Evolutionary conservation across 2,329 filamentous ascomycete species (phyloP).

Genomic region (Laburnicola sp.): DNA sequence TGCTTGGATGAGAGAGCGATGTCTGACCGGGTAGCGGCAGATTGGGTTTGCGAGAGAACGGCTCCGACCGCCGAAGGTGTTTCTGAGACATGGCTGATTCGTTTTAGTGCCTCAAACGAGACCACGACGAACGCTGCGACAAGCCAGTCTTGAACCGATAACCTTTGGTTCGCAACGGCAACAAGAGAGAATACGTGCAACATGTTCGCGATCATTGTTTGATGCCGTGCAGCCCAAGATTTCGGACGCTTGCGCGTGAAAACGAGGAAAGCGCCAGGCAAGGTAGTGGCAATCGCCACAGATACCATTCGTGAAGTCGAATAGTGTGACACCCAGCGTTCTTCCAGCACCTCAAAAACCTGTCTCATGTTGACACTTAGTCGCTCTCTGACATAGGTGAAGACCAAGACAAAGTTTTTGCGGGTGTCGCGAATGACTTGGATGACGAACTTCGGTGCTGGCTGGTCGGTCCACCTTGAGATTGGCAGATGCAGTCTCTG

Average conservation of each 20-base stretch:
- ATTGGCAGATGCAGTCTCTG: slow-evolving; percentile 13
- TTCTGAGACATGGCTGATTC: slow-evolving; percentile 22
- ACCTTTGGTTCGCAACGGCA: slow-evolving; percentile 25
- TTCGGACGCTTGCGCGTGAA: slow-evolving; percentile 17
- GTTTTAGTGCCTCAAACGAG: slow-evolving; percentile 37
- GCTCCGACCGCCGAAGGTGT: slow-evolving; percentile 31
- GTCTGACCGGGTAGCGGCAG: slow-evolving; percentile 22
- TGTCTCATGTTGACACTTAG: slow-evolving; percentile 14
- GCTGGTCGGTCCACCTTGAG: slow-evolving; percentile 20
- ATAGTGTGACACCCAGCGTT: slow-evolving; percentile 22
- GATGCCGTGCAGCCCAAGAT: slow-evolving; percentile 29
- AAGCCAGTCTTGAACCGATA: slow-evolving; percentile 26
- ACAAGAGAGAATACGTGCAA: slow-evolving; percentile 28
- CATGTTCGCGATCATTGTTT: slow-evolving; percentile 22
- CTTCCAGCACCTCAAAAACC: slow-evolving; percentile 3
- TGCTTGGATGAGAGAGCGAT: slow-evolving; percentile 6
- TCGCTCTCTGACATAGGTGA: slow-evolving; percentile 14
- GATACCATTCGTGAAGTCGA: slow-evolving; percentile 22
- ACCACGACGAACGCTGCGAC: slow-evolving; percentile 37
- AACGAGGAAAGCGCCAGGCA: slow-evolving; percentile 24
- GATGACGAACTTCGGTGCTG: slow-evolving; percentile 15
- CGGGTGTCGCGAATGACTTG: slow-evolving; percentile 17
- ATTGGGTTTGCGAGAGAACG: slow-evolving; percentile 22
- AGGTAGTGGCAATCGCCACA: slow-evolving; percentile 23
- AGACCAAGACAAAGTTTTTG: slow-evolving; percentile 9